Evolutionary conservation across 2,329 filamentous ascomycete species (phyloP).

Genomic region (Cladorrhinum sp.): DNA sequence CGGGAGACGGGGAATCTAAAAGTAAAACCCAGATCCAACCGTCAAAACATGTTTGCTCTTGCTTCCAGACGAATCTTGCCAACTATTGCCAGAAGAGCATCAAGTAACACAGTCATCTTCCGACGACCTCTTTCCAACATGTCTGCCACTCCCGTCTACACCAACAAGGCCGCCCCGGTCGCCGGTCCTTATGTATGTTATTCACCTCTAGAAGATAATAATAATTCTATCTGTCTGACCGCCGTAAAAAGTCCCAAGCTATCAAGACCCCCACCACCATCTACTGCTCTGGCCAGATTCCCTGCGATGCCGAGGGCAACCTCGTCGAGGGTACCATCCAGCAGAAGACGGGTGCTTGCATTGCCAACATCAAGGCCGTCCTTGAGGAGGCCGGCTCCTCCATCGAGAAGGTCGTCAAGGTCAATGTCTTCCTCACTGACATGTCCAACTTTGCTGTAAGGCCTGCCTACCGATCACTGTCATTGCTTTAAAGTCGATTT

Average conservation of each 20-base stretch:
- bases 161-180: constrained; percentile 58
- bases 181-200: constrained; percentile 60
- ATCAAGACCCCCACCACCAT: constrained; percentile 64
- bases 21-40: not conserved
- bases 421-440: constrained; percentile 85
- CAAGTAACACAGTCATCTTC: constrained; percentile 4
- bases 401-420: constrained; percentile 81
- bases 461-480: not conserved
- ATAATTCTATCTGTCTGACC: no score
- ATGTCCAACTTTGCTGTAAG: constrained; percentile 79
- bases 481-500: not conserved
- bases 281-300: constrained; percentile 70
- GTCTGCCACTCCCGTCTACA: constrained; percentile 48
- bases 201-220: not conserved
- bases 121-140: constrained; percentile 41
- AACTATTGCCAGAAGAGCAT: constrained; percentile 16
- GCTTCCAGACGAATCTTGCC: constrained; percentile 18
- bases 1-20: constrained; percentile 9
- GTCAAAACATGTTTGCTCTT: constrained; percentile 17
- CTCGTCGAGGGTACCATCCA: constrained; percentile 58
- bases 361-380: constrained; percentile 80
- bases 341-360: constrained; percentile 60
- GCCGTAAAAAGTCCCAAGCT: constrained; percentile 54
- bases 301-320: constrained; percentile 55
- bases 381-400: constrained; percentile 76